Conservation (phyloP, 2,329 filamentous ascomycete species). For the Dactylonectria estremocensis region DNA sequence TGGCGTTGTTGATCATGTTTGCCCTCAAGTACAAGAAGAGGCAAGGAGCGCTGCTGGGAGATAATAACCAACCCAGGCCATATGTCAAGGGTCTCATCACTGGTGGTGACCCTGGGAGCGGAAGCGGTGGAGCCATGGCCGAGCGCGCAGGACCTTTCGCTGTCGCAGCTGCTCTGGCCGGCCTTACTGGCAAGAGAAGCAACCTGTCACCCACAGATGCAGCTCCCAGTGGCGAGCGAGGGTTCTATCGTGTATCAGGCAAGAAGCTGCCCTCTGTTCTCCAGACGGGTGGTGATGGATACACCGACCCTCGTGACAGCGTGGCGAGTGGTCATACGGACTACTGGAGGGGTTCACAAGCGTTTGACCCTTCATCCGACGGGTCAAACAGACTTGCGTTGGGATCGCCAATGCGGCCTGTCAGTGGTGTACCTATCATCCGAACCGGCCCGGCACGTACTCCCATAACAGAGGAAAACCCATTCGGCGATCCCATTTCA, state of each 20-base stretch:
- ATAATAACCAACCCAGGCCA: constrained; percentile 52
- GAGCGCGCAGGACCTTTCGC: constrained; percentile 60
- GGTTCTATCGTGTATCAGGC: constrained; percentile 77
- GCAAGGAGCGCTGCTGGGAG: constrained; percentile 61
- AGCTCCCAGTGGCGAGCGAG: constrained; percentile 64
- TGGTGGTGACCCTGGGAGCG: constrained; percentile 41
- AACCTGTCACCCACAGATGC: constrained; percentile 41
- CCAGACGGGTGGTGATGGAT: constrained; percentile 74
- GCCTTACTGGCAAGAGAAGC: constrained; percentile 59
- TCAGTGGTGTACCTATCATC: constrained; percentile 73
- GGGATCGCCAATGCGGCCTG: constrained; percentile 71
- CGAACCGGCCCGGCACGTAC: constrained; percentile 77
- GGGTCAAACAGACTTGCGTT: constrained; percentile 63
- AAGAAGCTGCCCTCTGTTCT: constrained; percentile 76
- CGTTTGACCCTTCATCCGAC: constrained; percentile 56
- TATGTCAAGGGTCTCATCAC: constrained; percentile 52
- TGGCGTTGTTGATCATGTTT: constrained; percentile 68
- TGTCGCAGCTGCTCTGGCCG: constrained; percentile 66
- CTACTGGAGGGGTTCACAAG: constrained; percentile 68
- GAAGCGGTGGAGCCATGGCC: constrained; percentile 57
- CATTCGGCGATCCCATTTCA: constrained; percentile 59
- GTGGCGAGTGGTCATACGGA: constrained; percentile 66
- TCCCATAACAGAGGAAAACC: constrained; percentile 70
- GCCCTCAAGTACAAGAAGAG: constrained; percentile 71
- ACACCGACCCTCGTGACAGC: constrained; percentile 64